A percentile compares a stretch with the other conserved stretches of the same genome.
These are phyloP conservation scores for Colletotrichum lini DNA, from an alignment of 2,329 filamentous ascomycete species.

Conservation along the genomic window DNA sequence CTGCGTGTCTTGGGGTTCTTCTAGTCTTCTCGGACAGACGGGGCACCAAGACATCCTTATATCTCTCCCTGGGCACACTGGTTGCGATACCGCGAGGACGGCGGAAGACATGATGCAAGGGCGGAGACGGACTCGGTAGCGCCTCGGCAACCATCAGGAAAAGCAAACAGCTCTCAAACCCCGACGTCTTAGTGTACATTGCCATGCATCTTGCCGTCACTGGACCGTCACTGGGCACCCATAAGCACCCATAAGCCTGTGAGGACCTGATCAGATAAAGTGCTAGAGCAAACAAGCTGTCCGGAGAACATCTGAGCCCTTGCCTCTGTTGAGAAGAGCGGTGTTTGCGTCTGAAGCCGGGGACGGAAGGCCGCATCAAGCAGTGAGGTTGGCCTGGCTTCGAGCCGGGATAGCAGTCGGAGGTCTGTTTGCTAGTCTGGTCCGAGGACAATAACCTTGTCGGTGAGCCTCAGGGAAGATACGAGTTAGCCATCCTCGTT, in stretches of 20 bases:
- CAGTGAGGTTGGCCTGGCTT: not conserved
- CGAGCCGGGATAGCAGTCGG: not conserved
- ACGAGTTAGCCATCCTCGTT: not conserved
- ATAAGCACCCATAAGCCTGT: too few species aligned
- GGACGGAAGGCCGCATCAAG: not conserved
- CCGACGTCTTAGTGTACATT: conserved; percentile 22
- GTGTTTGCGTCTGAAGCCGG: conserved; percentile 2
- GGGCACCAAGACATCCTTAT: not conserved
- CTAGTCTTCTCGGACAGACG: not conserved
- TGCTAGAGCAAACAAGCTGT: not conserved
- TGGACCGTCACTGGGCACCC: not conserved
- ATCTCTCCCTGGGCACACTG: not conserved
- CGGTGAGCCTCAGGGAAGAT: not conserved
- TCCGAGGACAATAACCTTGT: not conserved
- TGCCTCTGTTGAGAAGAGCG: not conserved
- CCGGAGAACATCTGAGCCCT: conserved; percentile 16
- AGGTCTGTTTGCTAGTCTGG: conserved; percentile 11
- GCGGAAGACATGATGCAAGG: conserved; percentile 26
- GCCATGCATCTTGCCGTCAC: conserved; percentile 19
- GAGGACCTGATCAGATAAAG: not conserved
- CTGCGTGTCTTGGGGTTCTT: not conserved
- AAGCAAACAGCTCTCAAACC: conserved; percentile 29
- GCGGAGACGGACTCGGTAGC: conserved; percentile 4
- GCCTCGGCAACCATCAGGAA: conserved; percentile 30
- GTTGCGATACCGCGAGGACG: not conserved